Evolutionary conservation across 148 eudicot genomes (phyloP), one percentile per base, ranked within the genome.

Genomic region (Rhododendron henanense): DNA sequence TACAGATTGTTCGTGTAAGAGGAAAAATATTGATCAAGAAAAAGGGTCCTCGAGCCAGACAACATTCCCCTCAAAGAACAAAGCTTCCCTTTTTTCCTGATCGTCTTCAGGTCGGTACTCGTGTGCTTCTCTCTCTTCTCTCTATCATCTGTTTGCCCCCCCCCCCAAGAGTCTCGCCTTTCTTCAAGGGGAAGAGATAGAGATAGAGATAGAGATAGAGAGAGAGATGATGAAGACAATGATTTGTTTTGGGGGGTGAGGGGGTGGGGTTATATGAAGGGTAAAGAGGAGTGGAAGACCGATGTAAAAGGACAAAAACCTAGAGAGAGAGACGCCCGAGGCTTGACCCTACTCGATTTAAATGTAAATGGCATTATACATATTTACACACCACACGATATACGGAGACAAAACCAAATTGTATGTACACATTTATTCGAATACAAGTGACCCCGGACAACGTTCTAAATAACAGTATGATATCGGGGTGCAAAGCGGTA

Each of bases 1-100:
- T 51, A 53, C 50, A 81, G 79, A 84, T 65, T 50, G 48, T 6
- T 55, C 7, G 15, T 33, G 35, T 8, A 35, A 33, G 47, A 31
- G 59, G 48, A 67, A 50, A 19, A 16, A 55, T 16, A 15, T 1
- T 28, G 50, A 81, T 80, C 23, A 74, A 13, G 78, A 61, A 83
- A 79, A 88, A 59, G 57, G 87, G 93, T 92, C 92, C 92, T 94
- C 96, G 94, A 94, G 93, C 94, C 96, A 92, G 94, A 89, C 96
- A 94, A 94, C 96, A 94, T 88, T 92, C 94, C 94, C 96, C 96
- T 89, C 95, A 93, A 92, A 85, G 73, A 81, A 65, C 48, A 23
- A 59, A 76, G 79, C 90, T 77, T 69, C 91, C 90, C 93, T 44
- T 23, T 23, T 57, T 50, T 21, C 9, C 65, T 47, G 45, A 59